A percentile compares a stretch with the other conserved stretches of the same genome.
Conservation (phyloP, 2,329 filamentous ascomycete species). For the Botrytis galanthina region DNA sequence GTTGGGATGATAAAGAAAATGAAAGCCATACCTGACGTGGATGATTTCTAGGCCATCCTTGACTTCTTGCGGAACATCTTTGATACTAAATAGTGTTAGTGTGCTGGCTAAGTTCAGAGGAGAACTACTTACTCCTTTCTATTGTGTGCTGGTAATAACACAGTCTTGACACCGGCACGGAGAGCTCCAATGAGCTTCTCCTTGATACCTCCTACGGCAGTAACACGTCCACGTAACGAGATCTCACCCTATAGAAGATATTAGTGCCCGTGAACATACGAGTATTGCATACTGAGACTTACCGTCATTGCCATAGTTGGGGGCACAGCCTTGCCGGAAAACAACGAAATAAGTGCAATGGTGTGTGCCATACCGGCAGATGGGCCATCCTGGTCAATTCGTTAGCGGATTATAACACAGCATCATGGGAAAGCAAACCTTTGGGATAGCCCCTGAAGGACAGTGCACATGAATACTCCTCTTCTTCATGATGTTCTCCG, state of each 20-base stretch:
- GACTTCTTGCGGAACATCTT: conserved; percentile 88
- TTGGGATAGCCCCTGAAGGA: conserved; percentile 89
- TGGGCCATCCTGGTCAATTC: conserved; percentile 66
- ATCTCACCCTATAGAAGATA: conserved; percentile 51
- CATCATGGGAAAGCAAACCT: conserved; percentile 64
- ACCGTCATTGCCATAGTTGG: conserved; percentile 94
- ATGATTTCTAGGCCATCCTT: conserved; percentile 83
- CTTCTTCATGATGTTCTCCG: conserved; percentile 93
- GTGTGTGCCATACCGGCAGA: conserved; percentile 91
- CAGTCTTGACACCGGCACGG: conserved; percentile 90
- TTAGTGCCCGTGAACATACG: conserved; percentile 26
- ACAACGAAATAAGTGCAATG: conserved; percentile 86
- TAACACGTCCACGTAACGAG: conserved; percentile 82
- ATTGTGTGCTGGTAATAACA: conserved; percentile 83
- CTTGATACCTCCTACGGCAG: conserved; percentile 95
- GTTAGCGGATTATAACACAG: conserved; percentile 19
- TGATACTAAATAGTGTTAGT: conserved; percentile 48
- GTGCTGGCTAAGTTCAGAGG: neutral
- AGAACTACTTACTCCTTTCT: conserved; percentile 63
- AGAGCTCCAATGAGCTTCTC: conserved; percentile 96
- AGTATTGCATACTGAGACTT: conserved; percentile 39
- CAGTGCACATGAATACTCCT: conserved; percentile 95
- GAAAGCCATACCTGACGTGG: conserved; percentile 70
- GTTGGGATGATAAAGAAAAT: neutral
- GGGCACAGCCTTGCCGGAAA: conserved; percentile 80